Evolutionary conservation across 805 yeast species (phyloP), one percentile per base, ranked within the genome.

Genomic region (Candida anglica): DNA sequence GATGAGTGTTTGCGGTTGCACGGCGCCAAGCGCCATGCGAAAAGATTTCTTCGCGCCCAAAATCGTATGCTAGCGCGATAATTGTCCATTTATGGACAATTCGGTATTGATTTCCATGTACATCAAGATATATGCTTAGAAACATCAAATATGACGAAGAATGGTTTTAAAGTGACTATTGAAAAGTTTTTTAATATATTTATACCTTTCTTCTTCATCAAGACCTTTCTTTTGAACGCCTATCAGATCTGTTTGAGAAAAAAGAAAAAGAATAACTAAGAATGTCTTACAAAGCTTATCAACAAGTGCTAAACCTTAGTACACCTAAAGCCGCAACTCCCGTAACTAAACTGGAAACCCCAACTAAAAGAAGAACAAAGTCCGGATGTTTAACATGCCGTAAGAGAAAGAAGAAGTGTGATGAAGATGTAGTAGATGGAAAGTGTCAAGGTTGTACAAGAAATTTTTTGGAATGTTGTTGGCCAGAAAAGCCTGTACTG

Each of bases 341-440:
- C 19, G 20, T 25, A 8, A 27, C n/a, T 22, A 29, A 14, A 18
- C 25, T 23, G 21, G 29, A 34, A 18, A 20, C 29, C 4, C 15
- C 38, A 6, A 44, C 49, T 30, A 46, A 48, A 35, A 50, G 50
- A 42, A 51, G 76, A 47, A 67, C 72, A 5, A 64, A 71, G 40
- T 69, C 76, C 3, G 77, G 77, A 3, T 77, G 83, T 46, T 61
- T 77, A 41, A 77, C 79, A 30, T 79, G 86, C 52, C 66, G 84
- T 34, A 69, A 72, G 40, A 69, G 83, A 46, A 79, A 79, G 57
- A 69, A 79, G 60, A 78, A 78, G 59, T 78, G 85, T 54, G 82
- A 77, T 46, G 75, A 75, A 41, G 54, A 56, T 24, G 60, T 47
- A 21, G 60, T 54, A 7, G 59, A 58, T 37, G 72, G 72, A 5